These are phyloP conservation scores for Aspergillus viridinutans DNA, from an alignment of 2,329 filamentous ascomycete species.

Conservation along the genomic window DNA sequence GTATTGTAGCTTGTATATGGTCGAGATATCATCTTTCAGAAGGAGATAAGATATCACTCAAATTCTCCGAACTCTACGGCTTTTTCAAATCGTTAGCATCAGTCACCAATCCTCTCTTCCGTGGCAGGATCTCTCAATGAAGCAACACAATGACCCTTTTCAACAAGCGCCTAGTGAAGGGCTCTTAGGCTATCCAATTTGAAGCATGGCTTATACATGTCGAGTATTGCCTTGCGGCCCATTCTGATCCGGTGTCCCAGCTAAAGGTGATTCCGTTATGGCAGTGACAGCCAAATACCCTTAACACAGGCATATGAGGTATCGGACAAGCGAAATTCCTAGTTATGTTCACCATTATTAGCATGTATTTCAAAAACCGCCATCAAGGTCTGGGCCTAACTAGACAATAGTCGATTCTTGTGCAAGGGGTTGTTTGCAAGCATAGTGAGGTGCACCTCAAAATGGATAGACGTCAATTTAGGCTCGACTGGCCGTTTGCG, in stretches of 20 bases:
- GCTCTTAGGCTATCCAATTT: not conserved
- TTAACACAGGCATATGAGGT: too few relatives aligned
- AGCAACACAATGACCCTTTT: not conserved
- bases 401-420: not conserved
- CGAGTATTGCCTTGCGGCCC: too few relatives aligned
- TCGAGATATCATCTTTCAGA: not conserved
- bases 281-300: not conserved
- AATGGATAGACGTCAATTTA: conserved; percentile 4
- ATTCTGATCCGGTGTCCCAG: not conserved
- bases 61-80: not conserved
- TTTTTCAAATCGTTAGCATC: not conserved
- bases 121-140: not conserved
- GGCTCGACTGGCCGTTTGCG: not conserved
- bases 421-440: conserved; percentile 18
- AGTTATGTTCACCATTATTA: not conserved
- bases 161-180: not conserved
- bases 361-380: not conserved
- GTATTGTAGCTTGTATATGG: not conserved
- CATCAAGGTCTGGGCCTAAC: not conserved
- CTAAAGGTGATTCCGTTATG: not conserved
- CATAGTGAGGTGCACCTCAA: conserved; percentile 2
- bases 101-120: not conserved
- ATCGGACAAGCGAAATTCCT: not conserved
- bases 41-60: not conserved
- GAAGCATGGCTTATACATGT: too few relatives aligned